phyloP scores from a whole-genome alignment of 345 rosid species.

The Eucalyptus pauciflora region DNA sequence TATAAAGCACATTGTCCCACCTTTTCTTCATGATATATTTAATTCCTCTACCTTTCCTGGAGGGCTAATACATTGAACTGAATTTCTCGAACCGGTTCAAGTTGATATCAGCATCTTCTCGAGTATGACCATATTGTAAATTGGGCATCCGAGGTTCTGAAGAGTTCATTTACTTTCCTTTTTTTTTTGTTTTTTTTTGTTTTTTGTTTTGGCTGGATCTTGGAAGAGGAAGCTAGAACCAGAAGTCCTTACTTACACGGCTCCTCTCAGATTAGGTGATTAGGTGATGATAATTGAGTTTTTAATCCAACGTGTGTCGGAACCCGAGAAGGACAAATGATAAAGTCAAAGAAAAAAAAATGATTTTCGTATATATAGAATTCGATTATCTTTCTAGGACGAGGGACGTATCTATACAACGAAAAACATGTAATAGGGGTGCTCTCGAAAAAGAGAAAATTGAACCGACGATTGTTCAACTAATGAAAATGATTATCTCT shows the following conservation, averaged over 20 bases:
- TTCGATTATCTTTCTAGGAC: not conserved
- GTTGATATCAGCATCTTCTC: not conserved
- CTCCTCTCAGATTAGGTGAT: not conserved
- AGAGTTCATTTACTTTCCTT: not conserved
- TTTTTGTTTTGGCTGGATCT: not conserved
- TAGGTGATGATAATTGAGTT: not conserved
- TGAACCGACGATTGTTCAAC: not conserved
- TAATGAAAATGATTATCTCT: not conserved
- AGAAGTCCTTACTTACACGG: not conserved
- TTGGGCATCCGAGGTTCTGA: not conserved
- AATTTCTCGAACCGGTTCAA: not conserved
- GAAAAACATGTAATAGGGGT: not conserved
- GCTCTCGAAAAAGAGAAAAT: not conserved
- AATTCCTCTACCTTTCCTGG: not conserved
- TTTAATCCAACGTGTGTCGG: not conserved
- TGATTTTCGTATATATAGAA: not conserved
- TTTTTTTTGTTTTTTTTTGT: fast-evolving
- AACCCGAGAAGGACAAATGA: not conserved
- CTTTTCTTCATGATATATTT: not conserved
- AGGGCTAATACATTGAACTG: not conserved
- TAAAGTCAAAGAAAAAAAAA: not conserved
- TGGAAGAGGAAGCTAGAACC: not conserved
- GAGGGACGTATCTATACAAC: not conserved
- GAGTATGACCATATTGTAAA: not conserved
- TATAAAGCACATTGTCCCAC: not conserved